These are phyloP conservation scores for Cubamyces sp. DNA, from an alignment of 768 basidiomycete genomes.

Conservation along the genomic window DNA sequence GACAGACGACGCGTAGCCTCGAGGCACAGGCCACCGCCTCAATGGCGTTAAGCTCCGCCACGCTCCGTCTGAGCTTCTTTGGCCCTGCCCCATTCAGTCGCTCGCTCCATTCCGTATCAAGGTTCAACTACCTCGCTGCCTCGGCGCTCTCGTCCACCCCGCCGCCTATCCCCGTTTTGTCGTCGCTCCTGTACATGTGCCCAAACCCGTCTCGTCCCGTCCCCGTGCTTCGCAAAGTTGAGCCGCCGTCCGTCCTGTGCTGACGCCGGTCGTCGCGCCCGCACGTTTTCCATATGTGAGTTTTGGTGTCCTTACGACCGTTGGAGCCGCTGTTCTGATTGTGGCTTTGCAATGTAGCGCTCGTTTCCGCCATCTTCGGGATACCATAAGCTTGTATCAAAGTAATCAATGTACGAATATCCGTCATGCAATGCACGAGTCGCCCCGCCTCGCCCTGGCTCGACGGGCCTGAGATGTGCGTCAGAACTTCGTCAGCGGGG, in stretches of 20 bases:
- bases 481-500: neutral
- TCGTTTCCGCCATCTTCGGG: conserved; percentile 3
- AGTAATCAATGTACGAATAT: conserved; percentile 18
- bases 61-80: conserved; percentile 17
- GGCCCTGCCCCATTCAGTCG: conserved; percentile 2
- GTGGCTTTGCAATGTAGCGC: neutral
- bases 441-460: neutral
- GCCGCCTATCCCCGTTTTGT: conserved; percentile 1
- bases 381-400: conserved; percentile 15
- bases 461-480: neutral
- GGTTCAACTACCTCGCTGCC: neutral
- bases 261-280: conserved; percentile 5
- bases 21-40: conserved; percentile 2
- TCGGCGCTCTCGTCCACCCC: neutral
- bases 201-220: neutral
- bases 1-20: conserved; percentile 80
- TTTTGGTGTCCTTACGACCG: conserved; percentile 1
- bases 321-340: conserved; percentile 2
- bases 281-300: conserved; percentile 1
- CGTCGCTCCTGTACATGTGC: conserved; percentile 1
- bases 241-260: neutral
- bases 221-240: neutral
- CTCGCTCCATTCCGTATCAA: conserved; percentile 8
- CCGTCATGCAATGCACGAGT: conserved; percentile 2
- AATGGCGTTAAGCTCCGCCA: conserved; percentile 16